These are phyloP conservation scores for Phaeosphaeriaceae sp. DNA, from an alignment of 2,329 filamentous ascomycete genomes.

Conservation along the genomic window DNA sequence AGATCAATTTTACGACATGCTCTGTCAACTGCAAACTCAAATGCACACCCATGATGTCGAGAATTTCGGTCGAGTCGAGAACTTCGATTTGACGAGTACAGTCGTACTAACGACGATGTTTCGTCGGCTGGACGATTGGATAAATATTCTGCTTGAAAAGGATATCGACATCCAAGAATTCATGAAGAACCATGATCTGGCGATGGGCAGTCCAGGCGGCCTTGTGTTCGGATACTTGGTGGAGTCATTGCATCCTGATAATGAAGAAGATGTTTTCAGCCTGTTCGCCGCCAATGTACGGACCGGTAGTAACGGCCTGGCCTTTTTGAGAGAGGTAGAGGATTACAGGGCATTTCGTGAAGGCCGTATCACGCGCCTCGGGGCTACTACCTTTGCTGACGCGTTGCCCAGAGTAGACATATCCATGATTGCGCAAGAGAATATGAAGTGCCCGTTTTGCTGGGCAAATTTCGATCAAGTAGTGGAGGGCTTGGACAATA, in stretches of 20 bases:
- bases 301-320: no score
- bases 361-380: neutral
- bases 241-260: no score
- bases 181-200: no score
- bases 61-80: neutral
- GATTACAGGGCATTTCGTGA: neutral
- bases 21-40: neutral
- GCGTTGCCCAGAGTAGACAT: neutral
- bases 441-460: neutral
- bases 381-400: neutral
- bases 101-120: neutral
- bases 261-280: no score
- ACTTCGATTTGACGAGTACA: neutral
- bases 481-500: neutral
- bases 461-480: constrained; percentile 1
- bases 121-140: neutral
- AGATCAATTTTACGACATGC: neutral
- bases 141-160: neutral
- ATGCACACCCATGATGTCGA: neutral
- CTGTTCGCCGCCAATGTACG: no score
- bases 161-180: neutral
- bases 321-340: no score
- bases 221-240: no score
- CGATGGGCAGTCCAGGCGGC: no score
- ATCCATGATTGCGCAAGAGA: neutral